A percentile compares a stretch with the other conserved stretches of the same genome.
phyloP scores from a whole-genome alignment of 2,329 filamentous ascomycete species.

The Colletotrichum lupini region DNA sequence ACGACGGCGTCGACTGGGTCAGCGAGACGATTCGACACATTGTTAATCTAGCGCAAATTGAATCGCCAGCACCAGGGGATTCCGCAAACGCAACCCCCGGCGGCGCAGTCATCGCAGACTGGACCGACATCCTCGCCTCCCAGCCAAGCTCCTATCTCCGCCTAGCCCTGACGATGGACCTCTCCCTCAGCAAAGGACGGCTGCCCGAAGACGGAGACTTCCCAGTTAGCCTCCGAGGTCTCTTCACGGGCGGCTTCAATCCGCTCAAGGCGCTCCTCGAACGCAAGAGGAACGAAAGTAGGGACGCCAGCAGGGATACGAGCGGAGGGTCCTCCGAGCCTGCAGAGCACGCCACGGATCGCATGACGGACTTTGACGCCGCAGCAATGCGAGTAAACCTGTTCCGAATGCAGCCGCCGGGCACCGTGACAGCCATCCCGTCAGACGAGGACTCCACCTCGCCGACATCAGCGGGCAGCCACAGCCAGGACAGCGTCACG shows the following conservation, averaged over 20 bases:
- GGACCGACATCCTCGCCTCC: constrained; percentile 54
- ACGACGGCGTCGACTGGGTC: constrained; percentile 58
- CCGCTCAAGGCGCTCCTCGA: constrained; percentile 47
- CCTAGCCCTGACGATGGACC: constrained; percentile 55
- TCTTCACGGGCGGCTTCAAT: constrained; percentile 51
- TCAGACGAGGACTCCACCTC: constrained; percentile 39
- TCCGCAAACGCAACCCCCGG: constrained; percentile 23
- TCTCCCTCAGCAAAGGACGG: constrained; percentile 54
- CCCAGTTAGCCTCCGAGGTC: constrained; percentile 49
- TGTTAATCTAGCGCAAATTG: constrained; percentile 51
- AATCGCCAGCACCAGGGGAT: constrained; percentile 28
- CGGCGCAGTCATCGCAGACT: constrained; percentile 47
- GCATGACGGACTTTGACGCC: constrained; percentile 25
- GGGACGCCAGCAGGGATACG: neutral
- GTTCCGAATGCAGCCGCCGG: constrained; percentile 32
- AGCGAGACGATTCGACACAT: constrained; percentile 56
- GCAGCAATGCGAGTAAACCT: constrained; percentile 22
- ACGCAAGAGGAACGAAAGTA: constrained; percentile 36
- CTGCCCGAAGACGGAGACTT: constrained; percentile 54
- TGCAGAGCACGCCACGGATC: neutral
- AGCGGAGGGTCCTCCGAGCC: neutral
- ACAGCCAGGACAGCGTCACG: constrained; percentile 22
- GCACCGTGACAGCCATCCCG: constrained; percentile 23
- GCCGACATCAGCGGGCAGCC: constrained; percentile 18
- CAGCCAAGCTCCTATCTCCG: constrained; percentile 54